phyloP scores from a whole-genome alignment of 257 asterid genomes.

The Cinchona pubescens region DNA sequence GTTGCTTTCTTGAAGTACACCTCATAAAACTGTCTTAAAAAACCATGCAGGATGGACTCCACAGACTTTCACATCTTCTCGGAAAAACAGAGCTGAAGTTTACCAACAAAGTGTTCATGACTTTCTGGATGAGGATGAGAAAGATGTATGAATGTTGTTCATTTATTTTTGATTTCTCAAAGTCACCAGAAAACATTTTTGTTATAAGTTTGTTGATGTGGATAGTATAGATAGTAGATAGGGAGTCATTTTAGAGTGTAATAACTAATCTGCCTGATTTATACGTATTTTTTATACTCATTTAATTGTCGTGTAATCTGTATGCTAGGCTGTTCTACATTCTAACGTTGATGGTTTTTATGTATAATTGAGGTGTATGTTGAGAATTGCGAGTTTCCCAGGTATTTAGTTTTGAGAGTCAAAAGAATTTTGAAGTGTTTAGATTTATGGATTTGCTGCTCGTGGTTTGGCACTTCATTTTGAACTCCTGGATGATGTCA shows the following conservation, averaged over 20 bases:
- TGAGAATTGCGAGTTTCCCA: no score
- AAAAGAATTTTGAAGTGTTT: no score
- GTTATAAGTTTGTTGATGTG: neutral
- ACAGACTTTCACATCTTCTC: conserved; percentile 74
- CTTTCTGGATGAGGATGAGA: conserved; percentile 94
- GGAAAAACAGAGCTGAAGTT: conserved; percentile 79
- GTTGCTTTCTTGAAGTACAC: neutral
- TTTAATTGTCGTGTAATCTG: no score
- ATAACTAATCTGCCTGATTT: neutral
- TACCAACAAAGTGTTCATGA: conserved; percentile 55
- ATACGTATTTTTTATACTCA: no score
- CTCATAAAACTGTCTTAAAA: neutral
- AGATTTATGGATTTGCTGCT: no score
- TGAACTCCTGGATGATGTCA: no score
- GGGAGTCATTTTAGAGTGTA: neutral
- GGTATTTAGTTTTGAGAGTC: no score
- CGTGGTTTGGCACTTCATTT: no score
- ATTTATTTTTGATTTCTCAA: conserved; percentile 11
- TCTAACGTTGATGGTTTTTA: no score
- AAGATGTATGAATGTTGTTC: conserved; percentile 53
- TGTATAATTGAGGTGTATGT: no score
- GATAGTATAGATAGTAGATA: neutral
- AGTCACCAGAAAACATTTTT: neutral
- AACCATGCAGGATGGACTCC: conserved; percentile 83
- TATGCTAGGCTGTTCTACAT: no score